Percentiles rank a stretch among this genome's conserved stretches.
Evolutionary conservation across 2,329 filamentous ascomycete genomes (phyloP).

Genomic region (Aspergillus carbonarius): DNA sequence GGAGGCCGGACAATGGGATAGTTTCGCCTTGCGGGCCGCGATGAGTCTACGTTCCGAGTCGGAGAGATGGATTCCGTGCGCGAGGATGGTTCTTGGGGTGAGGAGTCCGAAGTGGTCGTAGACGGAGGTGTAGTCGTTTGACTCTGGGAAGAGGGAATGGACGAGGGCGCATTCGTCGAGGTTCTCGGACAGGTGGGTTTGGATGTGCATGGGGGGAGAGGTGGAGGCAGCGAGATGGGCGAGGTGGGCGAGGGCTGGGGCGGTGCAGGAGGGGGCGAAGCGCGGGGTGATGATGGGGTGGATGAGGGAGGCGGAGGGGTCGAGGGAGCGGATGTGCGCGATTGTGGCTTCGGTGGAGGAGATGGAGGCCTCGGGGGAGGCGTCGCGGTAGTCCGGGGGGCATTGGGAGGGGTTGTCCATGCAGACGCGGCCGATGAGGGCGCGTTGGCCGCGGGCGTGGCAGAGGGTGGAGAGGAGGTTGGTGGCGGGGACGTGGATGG

Average conservation of each 20-base stretch:
- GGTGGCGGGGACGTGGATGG: conserved; percentile 81
- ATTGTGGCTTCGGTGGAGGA: conserved; percentile 60
- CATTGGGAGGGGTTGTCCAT: conserved; percentile 73
- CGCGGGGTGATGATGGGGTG: conserved; percentile 75
- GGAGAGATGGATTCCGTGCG: conserved; percentile 77
- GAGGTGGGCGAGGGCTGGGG: conserved; percentile 59
- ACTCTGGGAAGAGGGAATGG: conserved; percentile 63
- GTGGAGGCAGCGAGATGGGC: conserved; percentile 63
- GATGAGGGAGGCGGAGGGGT: conserved; percentile 63
- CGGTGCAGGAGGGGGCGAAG: conserved; percentile 58
- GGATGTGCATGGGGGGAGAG: conserved; percentile 61
- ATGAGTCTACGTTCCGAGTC: conserved; percentile 67
- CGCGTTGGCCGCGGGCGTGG: conserved; percentile 75
- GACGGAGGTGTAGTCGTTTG: conserved; percentile 68
- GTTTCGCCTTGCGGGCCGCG: conserved; percentile 58
- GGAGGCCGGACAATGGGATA: conserved; percentile 83
- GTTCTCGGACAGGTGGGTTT: conserved; percentile 92
- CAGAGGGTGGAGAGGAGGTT: conserved; percentile 87
- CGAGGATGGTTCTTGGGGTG: conserved; percentile 72
- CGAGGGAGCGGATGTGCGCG: conserved; percentile 64
- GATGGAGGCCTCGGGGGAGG: conserved; percentile 59
- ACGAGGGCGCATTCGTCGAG: conserved; percentile 70
- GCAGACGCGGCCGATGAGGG: conserved; percentile 89
- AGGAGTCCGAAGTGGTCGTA: conserved; percentile 74
- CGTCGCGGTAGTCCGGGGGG: conserved; percentile 78